Evolutionary conservation across 192 early-diverging fungal species (phyloP).

Genomic region (Coemansia sp.): DNA sequence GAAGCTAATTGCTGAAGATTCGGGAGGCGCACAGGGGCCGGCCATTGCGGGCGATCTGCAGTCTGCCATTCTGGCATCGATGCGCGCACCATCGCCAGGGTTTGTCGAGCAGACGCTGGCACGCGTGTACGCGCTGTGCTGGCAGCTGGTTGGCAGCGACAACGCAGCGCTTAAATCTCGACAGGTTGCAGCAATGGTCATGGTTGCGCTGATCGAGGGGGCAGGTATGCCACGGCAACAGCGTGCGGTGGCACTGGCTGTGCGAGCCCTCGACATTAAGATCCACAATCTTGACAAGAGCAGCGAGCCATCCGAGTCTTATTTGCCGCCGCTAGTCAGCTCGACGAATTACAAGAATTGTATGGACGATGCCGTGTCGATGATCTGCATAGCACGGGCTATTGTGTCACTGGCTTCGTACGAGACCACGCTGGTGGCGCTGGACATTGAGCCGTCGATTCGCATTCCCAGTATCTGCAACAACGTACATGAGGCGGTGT

Average conservation of each 20-base stretch:
- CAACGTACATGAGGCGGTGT: conserved; percentile 62
- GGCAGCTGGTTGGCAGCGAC: conserved; percentile 34
- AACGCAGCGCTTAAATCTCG: conserved; percentile 38
- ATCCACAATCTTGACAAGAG: neutral
- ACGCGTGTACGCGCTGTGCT: conserved; percentile 30
- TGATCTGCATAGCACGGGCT: conserved; percentile 52
- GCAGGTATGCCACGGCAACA: conserved; percentile 14
- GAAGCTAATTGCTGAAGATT: conserved; percentile 20
- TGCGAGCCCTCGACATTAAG: conserved; percentile 24
- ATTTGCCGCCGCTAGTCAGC: conserved; percentile 15
- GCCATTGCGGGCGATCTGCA: conserved; percentile 9
- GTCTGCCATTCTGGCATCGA: conserved; percentile 25
- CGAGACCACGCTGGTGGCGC: conserved; percentile 28
- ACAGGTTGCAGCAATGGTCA: conserved; percentile 47
- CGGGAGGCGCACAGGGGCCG: neutral
- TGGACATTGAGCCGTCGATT: conserved; percentile 20
- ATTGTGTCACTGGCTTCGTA: conserved; percentile 39
- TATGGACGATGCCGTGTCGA: conserved; percentile 49
- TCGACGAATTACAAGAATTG: conserved; percentile 18
- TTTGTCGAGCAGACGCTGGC: conserved; percentile 26
- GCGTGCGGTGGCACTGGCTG: conserved; percentile 25
- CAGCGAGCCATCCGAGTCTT: neutral
- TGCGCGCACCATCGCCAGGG: conserved; percentile 26
- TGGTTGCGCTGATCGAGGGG: conserved; percentile 42
- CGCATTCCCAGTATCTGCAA: conserved; percentile 15